phyloP scores from a whole-genome alignment of 2,329 filamentous ascomycete genomes.

The Aureobasidium sp. region DNA sequence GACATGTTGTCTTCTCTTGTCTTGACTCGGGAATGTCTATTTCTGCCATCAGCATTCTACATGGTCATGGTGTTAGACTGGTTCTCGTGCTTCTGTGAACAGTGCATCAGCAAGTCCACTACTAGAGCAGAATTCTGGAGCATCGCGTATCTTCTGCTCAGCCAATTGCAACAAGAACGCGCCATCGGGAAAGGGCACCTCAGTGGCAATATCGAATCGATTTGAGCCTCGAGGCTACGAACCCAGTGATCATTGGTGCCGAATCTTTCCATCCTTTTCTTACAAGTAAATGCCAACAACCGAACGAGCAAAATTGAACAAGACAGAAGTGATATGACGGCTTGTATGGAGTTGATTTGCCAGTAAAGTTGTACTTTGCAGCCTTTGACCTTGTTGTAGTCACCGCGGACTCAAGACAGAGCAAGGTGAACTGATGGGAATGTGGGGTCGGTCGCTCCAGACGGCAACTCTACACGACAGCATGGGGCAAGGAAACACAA shows the following conservation, averaged over 20 bases:
- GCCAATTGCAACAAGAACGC: not conserved
- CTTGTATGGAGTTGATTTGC: not conserved
- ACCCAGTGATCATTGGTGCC: not conserved
- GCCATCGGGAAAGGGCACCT: not conserved
- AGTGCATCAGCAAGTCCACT: not conserved
- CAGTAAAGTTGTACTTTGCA: not conserved
- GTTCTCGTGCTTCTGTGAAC: not conserved
- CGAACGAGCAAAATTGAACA: not conserved
- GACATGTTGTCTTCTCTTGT: not conserved
- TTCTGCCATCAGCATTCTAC: not conserved
- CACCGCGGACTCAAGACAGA: not conserved
- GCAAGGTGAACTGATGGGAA: not conserved
- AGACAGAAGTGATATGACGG: not conserved
- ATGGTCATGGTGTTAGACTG: not conserved
- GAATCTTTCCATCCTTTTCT: not conserved
- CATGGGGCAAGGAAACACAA: not conserved
- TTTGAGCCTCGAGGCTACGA: not conserved
- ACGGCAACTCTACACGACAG: not conserved
- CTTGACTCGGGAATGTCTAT: not conserved
- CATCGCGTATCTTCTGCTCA: not conserved
- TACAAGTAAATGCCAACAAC: not conserved
- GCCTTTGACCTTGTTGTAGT: not conserved
- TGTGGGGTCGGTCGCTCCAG: not conserved
- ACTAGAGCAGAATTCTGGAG: not conserved
- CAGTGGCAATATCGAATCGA: not conserved